Base-by-base conservation (phyloP, 495 filamentous ascomycete genomes). In the Entonaema liquescens region DNA sequence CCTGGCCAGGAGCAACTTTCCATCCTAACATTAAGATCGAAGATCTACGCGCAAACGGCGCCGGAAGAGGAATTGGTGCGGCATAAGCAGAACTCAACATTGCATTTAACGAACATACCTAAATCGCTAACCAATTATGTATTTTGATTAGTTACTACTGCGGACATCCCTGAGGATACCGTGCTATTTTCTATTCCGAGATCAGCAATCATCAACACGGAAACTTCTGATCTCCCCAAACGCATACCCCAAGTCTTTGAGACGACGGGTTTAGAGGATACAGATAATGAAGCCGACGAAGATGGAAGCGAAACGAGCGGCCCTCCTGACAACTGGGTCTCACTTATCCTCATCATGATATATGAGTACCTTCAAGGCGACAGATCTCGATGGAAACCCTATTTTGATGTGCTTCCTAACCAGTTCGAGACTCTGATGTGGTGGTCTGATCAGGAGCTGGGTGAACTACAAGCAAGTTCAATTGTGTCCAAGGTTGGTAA, bases 391-490 rank as follows among this genome's bases (percentile, higher is more conserved):
- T 98, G 94, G 94, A 85, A 85, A 25, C 87, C 89, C 0, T 98
- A 98, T 80, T 87, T 97, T 67, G 83, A 86, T n/a, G 82, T 98
- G 42, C 83, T 98, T 12, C 95, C 94, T 0, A 73, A 75, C n/a
- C 75, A 85, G 19, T 96, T 98, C 68, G 86, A 97, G 78, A 97
- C 93, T 1, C 83, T 95, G 70, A 96, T 97, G 88, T 98, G 94
- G 80, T 98, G 95, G 95, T 86, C 89, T 2, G 75, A 84, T 6
- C 76, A 80, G 0, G 93, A 97, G 78, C 81, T 97, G 15, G 76
- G 79, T 2, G 85, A 92, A 70, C 86, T 98, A 21, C 91, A 94
- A 78, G 92, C 88, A 17, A 93, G 92, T 71, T 86, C 91, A 3
- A 88, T 97, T 29, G 76, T 90, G 8, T 78, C 87, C 60, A 97